Percentiles rank a stretch among this genome's conserved stretches.
Conservation (phyloP, 192 early-diverging fungal species). For the Coemansia sp. region DNA sequence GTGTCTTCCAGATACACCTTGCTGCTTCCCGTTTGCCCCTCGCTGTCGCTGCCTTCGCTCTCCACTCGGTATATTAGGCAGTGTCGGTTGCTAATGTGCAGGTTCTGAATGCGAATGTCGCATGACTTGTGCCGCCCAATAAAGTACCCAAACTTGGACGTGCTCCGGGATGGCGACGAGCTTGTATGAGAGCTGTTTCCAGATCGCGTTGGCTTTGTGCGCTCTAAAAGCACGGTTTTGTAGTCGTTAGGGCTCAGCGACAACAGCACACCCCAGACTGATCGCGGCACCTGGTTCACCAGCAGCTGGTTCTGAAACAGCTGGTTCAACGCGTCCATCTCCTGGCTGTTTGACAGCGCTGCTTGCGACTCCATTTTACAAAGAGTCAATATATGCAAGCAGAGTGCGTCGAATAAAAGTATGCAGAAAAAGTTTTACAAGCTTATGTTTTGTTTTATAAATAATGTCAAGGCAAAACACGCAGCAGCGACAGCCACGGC, state of each 20-base stretch:
- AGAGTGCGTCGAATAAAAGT: background rate
- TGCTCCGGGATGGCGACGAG: conserved; percentile 12
- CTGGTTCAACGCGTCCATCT: conserved; percentile 50
- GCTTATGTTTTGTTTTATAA: background rate
- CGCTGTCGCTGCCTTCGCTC: conserved; percentile 15
- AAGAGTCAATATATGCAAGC: conserved; percentile 10
- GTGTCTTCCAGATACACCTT: conserved; percentile 52
- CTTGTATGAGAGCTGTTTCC: background rate
- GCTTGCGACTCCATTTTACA: background rate
- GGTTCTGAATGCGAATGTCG: conserved; percentile 51
- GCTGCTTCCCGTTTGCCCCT: conserved; percentile 7
- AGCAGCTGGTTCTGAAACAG: conserved; percentile 52
- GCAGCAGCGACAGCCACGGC: background rate
- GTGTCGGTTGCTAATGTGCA: conserved; percentile 57
- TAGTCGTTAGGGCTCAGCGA: conserved; percentile 54
- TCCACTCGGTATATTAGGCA: conserved; percentile 56
- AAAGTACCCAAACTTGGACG: conserved; percentile 46
- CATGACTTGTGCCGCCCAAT: conserved; percentile 56
- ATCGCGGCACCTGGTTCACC: conserved; percentile 47
- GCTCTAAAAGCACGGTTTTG: conserved; percentile 46
- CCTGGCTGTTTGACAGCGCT: conserved; percentile 17
- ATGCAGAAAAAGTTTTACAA: conserved; percentile 5
- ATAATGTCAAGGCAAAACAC: background rate
- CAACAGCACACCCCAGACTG: conserved; percentile 56
- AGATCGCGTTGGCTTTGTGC: conserved; percentile 23